Evolutionary conservation across 345 rosid species (phyloP), one percentile per base, ranked within the genome.

Genomic region (Citrus glauca): DNA sequence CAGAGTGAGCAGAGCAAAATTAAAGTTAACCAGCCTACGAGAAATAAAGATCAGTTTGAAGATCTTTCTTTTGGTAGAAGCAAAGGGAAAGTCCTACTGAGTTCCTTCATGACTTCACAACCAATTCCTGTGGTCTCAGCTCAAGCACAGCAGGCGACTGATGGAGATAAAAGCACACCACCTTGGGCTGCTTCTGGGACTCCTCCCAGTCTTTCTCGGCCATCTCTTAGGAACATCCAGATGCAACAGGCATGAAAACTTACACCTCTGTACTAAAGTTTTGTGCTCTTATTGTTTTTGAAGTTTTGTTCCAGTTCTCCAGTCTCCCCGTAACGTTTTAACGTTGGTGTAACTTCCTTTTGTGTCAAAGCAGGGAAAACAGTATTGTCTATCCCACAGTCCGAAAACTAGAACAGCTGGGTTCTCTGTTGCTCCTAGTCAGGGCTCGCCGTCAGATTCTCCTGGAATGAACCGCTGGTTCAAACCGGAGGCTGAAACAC

Each of bases 141-240:
- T 40, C 84, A 22, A 33, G 40, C 86, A 35, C 76, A 85, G 19
- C 90, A 85, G 73, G 86, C 86, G 42, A 77, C 85, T 66, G 98
- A 94, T 79, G 84, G 79, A 3, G 98, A 93, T 64, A 89, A 25
- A 78, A 85, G 92, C 86, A 89, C 95, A n/a, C 97, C 98, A 83
- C 90, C 94, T 61, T 96, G 99, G 99, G 92, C 86, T 82, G 79
- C 92, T 75, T 91, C 97, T 9, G 89, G 88, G 73, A 90, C 97
- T 66, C 94, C 99, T 28, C 98, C 91, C 66, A 84, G 70, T 70
- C 79, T 27, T 68, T 86, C 91, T 75, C 93, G 93, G 37, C 97
- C 95, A 37, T 96, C 98, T 76, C 94, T 96, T 20, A 88, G 95
- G 88, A 93, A 92, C 81, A 96, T 96, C 80, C 99, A 96, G 86